Conservation (phyloP, 2,329 filamentous ascomycete species). For the Orbilia javanica region DNA sequence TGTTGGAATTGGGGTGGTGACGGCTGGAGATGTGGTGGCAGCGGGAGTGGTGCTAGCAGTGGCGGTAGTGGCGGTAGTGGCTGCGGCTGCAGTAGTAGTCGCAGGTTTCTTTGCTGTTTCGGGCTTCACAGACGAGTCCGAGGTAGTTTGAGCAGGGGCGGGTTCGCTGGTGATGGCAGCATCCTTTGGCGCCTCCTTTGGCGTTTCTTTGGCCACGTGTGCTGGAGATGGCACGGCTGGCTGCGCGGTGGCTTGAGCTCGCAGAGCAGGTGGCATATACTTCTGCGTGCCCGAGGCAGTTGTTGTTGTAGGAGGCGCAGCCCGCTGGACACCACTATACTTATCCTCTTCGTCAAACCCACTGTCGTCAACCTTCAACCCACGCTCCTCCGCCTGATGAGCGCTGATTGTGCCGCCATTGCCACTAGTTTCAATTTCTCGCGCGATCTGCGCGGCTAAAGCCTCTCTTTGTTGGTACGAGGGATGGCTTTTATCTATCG, state of each 20-base stretch:
- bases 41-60: background rate
- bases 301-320: conserved; percentile 66
- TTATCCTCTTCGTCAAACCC: conserved; percentile 91
- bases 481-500: conserved; percentile 86
- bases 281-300: conserved; percentile 73
- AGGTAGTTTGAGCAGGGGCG: background rate
- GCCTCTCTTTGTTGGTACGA: conserved; percentile 82
- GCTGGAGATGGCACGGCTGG: conserved; percentile 62
- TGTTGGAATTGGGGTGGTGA: conserved; percentile 50
- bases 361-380: conserved; percentile 75
- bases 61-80: background rate
- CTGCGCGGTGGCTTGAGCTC: conserved; percentile 70
- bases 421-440: conserved; percentile 79
- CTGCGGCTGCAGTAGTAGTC: conserved; percentile 2
- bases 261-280: conserved; percentile 90
- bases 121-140: conserved; percentile 47
- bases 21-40: conserved; percentile 17
- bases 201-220: conserved; percentile 45
- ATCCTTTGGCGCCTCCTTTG: conserved; percentile 46
- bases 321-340: conserved; percentile 86
- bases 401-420: conserved; percentile 76
- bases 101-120: conserved; percentile 66
- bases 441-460: conserved; percentile 83
- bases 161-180: background rate
- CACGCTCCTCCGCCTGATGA: conserved; percentile 90